These are phyloP conservation scores for Mucor racemosus DNA, from an alignment of 371 early-diverging fungal species.

Conservation along the genomic window DNA sequence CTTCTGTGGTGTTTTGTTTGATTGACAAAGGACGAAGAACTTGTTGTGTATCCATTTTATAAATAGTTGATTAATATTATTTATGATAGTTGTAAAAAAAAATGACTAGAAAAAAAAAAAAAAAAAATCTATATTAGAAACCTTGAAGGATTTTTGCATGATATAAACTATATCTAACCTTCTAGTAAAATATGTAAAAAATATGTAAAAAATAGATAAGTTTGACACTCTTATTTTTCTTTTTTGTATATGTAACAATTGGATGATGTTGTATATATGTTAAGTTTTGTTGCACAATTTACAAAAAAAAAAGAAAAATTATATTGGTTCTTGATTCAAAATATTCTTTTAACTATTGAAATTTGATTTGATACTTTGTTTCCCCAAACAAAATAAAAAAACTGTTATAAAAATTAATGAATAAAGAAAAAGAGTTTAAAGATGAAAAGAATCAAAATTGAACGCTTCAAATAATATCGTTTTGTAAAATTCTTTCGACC, in stretches of 20 bases:
- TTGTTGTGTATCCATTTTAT: constrained; percentile 40
- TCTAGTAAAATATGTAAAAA: constrained; percentile 11
- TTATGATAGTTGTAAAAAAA: constrained; percentile 1
- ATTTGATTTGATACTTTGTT: constrained; percentile 16
- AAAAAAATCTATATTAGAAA: background rate
- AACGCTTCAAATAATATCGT: constrained; percentile 10
- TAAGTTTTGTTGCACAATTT: constrained; percentile 20
- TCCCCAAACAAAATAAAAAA: constrained; percentile 27
- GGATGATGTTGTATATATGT: constrained; percentile 23
- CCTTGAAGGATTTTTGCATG: background rate
- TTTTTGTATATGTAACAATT: constrained; percentile 20
- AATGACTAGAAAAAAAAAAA: background rate
- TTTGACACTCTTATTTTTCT: constrained; percentile 2
- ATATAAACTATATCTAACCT: background rate
- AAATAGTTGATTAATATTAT: constrained; percentile 12
- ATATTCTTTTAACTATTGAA: constrained; percentile 10
- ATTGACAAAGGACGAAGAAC: constrained; percentile 80
- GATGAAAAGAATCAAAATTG: constrained; percentile 14
- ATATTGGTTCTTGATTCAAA: background rate
- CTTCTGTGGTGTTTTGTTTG: constrained; percentile 80
- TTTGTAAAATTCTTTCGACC: constrained; percentile 15
- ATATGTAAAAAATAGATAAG: background rate
- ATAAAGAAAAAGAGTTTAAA: constrained; percentile 11
- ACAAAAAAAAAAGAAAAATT: constrained; percentile 8
- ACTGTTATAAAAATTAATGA: constrained; percentile 8